Conservation (phyloP, 1,139 yeast species). For the Blastobotrys capitulatus region DNA sequence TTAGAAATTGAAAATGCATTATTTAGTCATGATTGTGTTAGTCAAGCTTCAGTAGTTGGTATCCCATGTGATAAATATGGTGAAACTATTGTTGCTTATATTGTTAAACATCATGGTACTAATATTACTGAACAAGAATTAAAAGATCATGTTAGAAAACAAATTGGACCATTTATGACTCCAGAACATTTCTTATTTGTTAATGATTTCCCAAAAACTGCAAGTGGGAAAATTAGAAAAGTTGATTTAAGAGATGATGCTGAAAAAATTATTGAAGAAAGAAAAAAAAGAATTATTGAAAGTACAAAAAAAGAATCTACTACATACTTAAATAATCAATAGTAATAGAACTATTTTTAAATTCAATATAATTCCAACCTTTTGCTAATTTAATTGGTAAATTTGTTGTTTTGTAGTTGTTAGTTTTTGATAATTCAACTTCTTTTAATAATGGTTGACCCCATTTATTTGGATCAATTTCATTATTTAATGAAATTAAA, state of each 20-base stretch:
- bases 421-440: no score
- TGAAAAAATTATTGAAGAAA: not conserved
- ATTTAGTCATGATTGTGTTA: constrained; percentile 28
- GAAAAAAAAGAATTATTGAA: not conserved
- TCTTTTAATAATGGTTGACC: no score
- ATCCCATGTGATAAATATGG: constrained; percentile 32
- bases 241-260: constrained; percentile 28
- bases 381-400: not conserved
- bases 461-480: no score
- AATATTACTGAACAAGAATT: constrained; percentile 19
- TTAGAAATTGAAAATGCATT: constrained; percentile 32
- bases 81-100: constrained; percentile 32
- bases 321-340: no score
- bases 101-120: constrained; percentile 19
- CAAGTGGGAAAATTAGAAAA: constrained; percentile 33
- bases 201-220: constrained; percentile 33
- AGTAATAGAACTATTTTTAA: not conserved
- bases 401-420: no score
- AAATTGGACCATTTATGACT: constrained; percentile 31
- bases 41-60: constrained; percentile 33
- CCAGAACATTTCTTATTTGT: constrained; percentile 30
- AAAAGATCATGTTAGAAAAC: constrained; percentile 21
- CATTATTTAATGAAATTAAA: no score
- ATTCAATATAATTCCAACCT: not conserved
- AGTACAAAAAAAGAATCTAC: no score